Percentiles rank a stretch among this genome's conserved stretches.
phyloP scores from a whole-genome alignment of 1,284 basidiomycete species.

The Heterobasidion irregulare region DNA sequence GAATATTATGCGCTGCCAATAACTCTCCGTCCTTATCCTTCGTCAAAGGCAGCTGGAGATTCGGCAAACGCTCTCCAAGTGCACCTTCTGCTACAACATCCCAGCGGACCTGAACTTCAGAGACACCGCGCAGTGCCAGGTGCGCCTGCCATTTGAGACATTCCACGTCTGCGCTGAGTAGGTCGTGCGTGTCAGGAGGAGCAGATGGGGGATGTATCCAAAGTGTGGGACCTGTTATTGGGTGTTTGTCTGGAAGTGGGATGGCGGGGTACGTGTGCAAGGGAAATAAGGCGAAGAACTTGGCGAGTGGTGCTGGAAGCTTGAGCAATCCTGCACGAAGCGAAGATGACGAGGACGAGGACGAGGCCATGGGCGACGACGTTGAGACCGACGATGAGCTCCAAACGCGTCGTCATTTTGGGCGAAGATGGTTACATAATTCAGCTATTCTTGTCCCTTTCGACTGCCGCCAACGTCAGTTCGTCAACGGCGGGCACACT shows the following conservation, averaged over 20 bases:
- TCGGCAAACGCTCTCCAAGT: constrained; percentile 57
- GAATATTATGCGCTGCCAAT: constrained; percentile 57
- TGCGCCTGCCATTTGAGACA: constrained; percentile 83
- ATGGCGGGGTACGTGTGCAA: constrained; percentile 35
- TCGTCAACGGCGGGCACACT: too few relatives aligned
- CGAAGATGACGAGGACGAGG: constrained; percentile 14
- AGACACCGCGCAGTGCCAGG: constrained; percentile 58
- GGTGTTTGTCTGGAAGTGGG: constrained; percentile 19
- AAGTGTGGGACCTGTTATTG: constrained; percentile 38
- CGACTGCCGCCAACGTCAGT: too few relatives aligned
- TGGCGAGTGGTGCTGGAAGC: constrained; percentile 9
- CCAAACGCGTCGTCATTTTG: neutral
- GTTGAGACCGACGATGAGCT: neutral
- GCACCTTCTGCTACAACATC: constrained; percentile 62
- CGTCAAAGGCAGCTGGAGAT: constrained; percentile 38
- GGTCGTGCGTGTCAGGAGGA: constrained; percentile 16
- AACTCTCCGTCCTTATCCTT: constrained; percentile 36
- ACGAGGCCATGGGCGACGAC: neutral
- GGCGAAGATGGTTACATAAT: too few relatives aligned
- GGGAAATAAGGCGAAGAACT: constrained; percentile 29
- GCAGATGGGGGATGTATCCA: constrained; percentile 50
- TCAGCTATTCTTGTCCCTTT: too few relatives aligned
- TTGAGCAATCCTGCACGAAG: neutral
- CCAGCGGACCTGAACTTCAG: constrained; percentile 45
- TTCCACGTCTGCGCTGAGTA: constrained; percentile 68